Evolutionary conservation across 257 asterid species (phyloP).

Genomic region (Capsicum baccatum): DNA sequence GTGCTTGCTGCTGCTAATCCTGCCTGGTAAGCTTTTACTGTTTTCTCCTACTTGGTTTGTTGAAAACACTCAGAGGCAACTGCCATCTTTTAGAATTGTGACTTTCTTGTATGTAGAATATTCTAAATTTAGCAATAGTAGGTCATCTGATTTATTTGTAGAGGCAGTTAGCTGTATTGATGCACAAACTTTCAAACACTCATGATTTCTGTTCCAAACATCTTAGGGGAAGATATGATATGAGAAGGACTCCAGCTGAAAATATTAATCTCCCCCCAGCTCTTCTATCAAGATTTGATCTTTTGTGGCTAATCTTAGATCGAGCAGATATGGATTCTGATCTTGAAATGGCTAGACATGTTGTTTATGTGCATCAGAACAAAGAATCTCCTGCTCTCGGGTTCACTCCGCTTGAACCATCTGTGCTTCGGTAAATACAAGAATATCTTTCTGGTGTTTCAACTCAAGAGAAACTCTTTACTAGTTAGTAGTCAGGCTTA

Average conservation of each 20-base stretch:
- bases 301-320: slow-evolving; percentile 94
- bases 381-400: slow-evolving; percentile 98
- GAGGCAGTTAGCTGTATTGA: slow-evolving; percentile 4
- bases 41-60: slow-evolving; percentile 27
- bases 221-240: slow-evolving; percentile 94
- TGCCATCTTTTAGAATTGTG: not conserved
- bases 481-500: slow-evolving; percentile 24
- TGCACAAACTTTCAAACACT: slow-evolving; percentile 19
- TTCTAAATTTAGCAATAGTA: not conserved
- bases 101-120: slow-evolving; percentile 2
- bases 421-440: slow-evolving; percentile 75
- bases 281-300: slow-evolving; percentile 96
- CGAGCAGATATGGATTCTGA: slow-evolving; percentile 98
- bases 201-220: not conserved
- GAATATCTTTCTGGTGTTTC: not conserved
- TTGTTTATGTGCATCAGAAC: slow-evolving; percentile 94
- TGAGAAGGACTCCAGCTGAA: slow-evolving; percentile 98
- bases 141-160: slow-evolving; percentile 16
- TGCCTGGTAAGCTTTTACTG: slow-evolving; percentile 71
- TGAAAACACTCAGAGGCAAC: slow-evolving; percentile 16
- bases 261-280: slow-evolving; percentile 99
- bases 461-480: slow-evolving; percentile 1
- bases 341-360: slow-evolving; percentile 98
- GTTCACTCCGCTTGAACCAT: slow-evolving; percentile 95
- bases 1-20: slow-evolving; percentile 99